A percentile compares a stretch with the other conserved stretches of the same genome.
Conservation (phyloP, 176 grass and related monocot genomes). For the Oryza brachyantha region DNA sequence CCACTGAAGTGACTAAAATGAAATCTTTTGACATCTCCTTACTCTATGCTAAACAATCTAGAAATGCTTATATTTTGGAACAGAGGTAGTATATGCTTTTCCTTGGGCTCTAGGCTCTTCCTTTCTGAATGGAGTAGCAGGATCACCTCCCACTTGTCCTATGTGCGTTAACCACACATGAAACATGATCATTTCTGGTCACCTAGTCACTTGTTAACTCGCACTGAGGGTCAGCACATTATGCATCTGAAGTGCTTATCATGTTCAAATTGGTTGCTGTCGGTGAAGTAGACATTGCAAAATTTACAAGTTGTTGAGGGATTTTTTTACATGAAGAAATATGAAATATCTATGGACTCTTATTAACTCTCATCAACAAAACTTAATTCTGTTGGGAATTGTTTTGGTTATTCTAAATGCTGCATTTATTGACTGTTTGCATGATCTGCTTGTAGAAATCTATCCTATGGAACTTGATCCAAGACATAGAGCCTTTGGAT, state of each 20-base stretch:
- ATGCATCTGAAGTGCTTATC: slow-evolving; percentile 10
- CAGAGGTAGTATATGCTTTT: neutral
- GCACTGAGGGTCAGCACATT: neutral
- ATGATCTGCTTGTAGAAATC: slow-evolving; percentile 64
- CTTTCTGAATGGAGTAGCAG: neutral
- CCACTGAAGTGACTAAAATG: no score
- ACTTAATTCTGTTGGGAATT: neutral
- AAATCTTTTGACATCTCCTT: no score
- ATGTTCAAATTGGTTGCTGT: slow-evolving; percentile 4
- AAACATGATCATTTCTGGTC: neutral
- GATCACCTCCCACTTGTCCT: neutral
- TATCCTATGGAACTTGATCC: slow-evolving; percentile 81
- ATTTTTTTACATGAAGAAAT: slow-evolving; percentile 1
- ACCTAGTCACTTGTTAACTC: neutral
- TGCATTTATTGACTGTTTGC: slow-evolving; percentile 14
- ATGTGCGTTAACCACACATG: neutral
- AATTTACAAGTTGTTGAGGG: neutral
- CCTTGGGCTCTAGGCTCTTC: neutral
- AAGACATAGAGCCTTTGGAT: slow-evolving; percentile 96
- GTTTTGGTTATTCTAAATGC: neutral
- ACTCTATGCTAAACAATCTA: no score
- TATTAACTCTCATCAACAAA: neutral
- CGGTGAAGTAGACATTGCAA: neutral
- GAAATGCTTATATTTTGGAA: no score
- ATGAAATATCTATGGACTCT: neutral